Conservation (phyloP, 495 filamentous ascomycete genomes). For the Elaphomyces granulatus region DNA sequence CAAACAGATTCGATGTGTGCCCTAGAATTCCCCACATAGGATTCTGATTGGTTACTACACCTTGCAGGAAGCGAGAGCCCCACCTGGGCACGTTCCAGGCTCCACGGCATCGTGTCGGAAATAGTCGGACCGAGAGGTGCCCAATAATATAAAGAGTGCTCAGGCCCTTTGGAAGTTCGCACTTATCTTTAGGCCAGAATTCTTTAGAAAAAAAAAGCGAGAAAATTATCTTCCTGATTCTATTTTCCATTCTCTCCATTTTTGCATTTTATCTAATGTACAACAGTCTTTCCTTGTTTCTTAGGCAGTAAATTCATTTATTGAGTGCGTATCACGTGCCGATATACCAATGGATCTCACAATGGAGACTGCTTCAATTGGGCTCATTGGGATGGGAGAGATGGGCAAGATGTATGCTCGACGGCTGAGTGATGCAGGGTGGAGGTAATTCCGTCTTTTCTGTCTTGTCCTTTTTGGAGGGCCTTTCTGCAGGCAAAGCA, state of each 20-base stretch:
- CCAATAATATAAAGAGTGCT: too few species aligned
- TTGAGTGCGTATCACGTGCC: too few species aligned
- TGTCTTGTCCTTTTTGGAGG: slow-evolving; percentile 5
- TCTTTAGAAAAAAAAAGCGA: too few species aligned
- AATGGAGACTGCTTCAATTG: slow-evolving; percentile 57
- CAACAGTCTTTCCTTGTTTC: background rate
- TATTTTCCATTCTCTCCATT: background rate
- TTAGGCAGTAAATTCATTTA: too few species aligned
- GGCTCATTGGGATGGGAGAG: slow-evolving; percentile 97
- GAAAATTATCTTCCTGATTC: background rate
- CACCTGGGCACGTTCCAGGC: too few species aligned
- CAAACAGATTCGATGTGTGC: slow-evolving; percentile 23
- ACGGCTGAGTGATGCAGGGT: slow-evolving; percentile 73
- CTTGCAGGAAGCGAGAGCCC: background rate
- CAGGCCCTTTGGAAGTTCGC: too few species aligned
- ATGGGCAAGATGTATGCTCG: slow-evolving; percentile 99
- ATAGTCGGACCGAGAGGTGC: too few species aligned
- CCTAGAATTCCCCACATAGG: slow-evolving; percentile 16
- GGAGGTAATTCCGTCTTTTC: slow-evolving; percentile 55
- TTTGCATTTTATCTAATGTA: too few species aligned
- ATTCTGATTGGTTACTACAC: slow-evolving; percentile 2
- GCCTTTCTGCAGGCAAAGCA: background rate
- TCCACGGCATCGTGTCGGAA: too few species aligned
- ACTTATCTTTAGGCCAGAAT: too few species aligned
- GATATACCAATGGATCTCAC: slow-evolving; percentile 23